Percentiles rank a stretch among this genome's conserved stretches.
Conservation (phyloP, 73 alveolate species). For the Symbiodinium pilosum region DNA sequence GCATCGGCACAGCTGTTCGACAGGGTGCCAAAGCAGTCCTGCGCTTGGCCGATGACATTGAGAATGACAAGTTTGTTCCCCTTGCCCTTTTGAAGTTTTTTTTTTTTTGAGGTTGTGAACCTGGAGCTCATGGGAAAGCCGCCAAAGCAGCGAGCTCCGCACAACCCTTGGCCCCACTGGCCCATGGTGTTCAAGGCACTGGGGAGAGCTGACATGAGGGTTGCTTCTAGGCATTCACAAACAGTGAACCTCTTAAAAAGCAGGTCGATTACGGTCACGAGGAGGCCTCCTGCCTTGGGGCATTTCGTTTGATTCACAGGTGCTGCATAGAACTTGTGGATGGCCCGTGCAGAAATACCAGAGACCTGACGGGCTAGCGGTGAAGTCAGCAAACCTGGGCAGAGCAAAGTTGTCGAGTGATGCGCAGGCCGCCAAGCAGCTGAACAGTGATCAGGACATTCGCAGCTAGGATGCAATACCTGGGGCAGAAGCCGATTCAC, state of each 20-base stretch:
- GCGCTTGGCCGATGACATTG: not conserved
- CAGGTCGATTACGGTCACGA: slow-evolving; percentile 94
- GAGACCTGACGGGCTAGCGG: no score
- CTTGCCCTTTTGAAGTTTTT: no score
- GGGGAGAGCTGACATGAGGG: no score
- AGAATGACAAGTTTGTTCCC: no score
- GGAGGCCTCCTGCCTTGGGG: not conserved
- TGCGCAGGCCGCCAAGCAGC: slow-evolving; percentile 1
- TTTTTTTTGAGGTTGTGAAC: slow-evolving; percentile 23
- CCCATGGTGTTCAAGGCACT: slow-evolving; percentile 72
- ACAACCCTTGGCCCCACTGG: slow-evolving; percentile 95
- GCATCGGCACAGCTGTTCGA: slow-evolving; percentile 95
- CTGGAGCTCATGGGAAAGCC: slow-evolving; percentile 88
- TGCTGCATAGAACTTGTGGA: not conserved
- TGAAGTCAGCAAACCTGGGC: no score
- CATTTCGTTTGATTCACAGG: no score
- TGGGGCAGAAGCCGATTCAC: no score
- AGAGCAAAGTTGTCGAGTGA: not conserved
- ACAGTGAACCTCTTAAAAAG: no score
- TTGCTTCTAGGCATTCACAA: no score
- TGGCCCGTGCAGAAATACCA: no score
- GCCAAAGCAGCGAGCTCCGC: slow-evolving; percentile 56
- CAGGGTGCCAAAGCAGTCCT: slow-evolving; percentile 67
- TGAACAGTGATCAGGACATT: slow-evolving; percentile 60
- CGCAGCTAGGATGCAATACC: not conserved